These are phyloP conservation scores for Geum urbanum DNA, from an alignment of 306 rosid genomes.

Conservation along the genomic window DNA sequence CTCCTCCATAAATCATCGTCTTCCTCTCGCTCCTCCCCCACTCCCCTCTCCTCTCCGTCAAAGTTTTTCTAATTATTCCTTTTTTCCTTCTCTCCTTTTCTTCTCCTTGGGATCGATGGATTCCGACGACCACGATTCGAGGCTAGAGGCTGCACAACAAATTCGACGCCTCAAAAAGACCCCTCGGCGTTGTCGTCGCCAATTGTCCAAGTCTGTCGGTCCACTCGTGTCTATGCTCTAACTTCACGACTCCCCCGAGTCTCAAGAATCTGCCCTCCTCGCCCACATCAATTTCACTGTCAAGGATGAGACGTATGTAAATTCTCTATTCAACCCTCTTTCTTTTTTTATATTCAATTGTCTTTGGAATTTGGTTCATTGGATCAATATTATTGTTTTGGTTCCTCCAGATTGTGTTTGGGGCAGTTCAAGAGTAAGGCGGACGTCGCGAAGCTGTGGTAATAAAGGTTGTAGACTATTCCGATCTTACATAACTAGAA, in stretches of 20 bases:
- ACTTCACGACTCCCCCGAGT: constrained; percentile 57
- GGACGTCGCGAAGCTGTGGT: no score
- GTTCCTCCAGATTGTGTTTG: no score
- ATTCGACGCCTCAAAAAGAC: constrained; percentile 86
- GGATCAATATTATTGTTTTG: not conserved
- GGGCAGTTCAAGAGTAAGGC: no score
- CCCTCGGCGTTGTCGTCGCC: constrained; percentile 83
- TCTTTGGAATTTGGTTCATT: not conserved
- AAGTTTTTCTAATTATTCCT: constrained; percentile 3
- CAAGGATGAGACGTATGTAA: constrained; percentile 89
- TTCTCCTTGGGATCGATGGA: constrained; percentile 18
- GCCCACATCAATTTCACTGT: constrained; percentile 97
- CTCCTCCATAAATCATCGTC: no score
- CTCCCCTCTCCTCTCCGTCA: constrained; percentile 16
- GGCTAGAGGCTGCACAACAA: constrained; percentile 69
- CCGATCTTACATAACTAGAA: no score
- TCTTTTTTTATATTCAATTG: not conserved
- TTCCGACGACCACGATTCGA: constrained; percentile 42
- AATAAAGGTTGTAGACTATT: no score
- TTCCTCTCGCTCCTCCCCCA: no score
- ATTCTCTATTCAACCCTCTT: no score
- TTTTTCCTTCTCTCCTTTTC: not conserved
- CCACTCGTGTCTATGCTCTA: constrained; percentile 33
- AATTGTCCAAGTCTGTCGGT: constrained; percentile 42
- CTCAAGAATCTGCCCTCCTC: constrained; percentile 70